Percentiles rank a stretch among this genome's conserved stretches.
Evolutionary conservation across 148 eudicot species (phyloP).

Genomic region (Tetragonia tetragonoides): DNA sequence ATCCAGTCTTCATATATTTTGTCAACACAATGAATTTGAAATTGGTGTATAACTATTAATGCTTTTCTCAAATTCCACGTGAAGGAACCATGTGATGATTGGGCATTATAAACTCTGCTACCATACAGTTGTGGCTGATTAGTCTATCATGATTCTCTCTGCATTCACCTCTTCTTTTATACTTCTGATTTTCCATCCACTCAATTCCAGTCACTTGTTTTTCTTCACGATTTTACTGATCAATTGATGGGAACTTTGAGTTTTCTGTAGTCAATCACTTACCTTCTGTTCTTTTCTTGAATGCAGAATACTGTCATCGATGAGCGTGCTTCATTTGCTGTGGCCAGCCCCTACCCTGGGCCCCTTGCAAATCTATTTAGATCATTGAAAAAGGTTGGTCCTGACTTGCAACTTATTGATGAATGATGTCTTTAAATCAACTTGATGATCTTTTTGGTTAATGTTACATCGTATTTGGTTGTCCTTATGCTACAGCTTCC

Average conservation of each 20-base stretch:
- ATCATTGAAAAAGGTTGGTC: constrained; percentile 66
- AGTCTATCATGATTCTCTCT: neutral
- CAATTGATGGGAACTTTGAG: neutral
- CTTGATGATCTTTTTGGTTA: neutral
- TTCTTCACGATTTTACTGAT: neutral
- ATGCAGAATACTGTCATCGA: constrained; percentile 75
- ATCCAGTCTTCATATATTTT: neutral
- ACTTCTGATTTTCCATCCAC: neutral
- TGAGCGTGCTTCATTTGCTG: constrained; percentile 88
- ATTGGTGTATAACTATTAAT: neutral
- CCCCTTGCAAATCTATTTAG: constrained; percentile 60
- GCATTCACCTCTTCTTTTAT: neutral
- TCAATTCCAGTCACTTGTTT: neutral
- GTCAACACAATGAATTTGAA: neutral
- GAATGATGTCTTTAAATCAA: neutral
- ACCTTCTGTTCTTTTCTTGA: constrained; percentile 1
- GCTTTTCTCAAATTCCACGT: neutral
- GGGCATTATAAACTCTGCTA: too few relatives aligned
- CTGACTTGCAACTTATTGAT: constrained; percentile 3
- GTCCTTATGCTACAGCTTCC: constrained; percentile 53
- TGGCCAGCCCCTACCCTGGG: constrained; percentile 78
- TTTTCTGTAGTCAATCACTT: neutral
- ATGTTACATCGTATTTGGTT: neutral
- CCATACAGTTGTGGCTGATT: neutral
- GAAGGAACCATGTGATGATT: neutral